phyloP scores from a whole-genome alignment of 1,284 basidiomycete genomes.

The Microbotryum scabiosae region DNA sequence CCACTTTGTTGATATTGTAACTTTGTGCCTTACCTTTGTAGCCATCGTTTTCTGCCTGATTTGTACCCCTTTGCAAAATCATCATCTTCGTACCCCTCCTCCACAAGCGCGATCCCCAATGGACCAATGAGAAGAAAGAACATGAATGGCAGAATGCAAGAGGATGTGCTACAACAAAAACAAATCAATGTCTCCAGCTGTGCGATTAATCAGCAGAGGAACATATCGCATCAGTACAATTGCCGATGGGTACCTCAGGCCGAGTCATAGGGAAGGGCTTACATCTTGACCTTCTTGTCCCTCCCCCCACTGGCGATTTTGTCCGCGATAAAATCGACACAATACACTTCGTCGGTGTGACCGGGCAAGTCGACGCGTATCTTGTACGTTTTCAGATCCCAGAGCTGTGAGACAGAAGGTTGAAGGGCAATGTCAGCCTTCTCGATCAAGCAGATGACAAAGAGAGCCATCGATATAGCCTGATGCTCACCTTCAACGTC shows the following conservation, averaged over 20 bases:
- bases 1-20: no score
- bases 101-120: no score
- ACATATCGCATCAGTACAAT: not conserved
- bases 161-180: not conserved
- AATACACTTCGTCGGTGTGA: conserved; percentile 96
- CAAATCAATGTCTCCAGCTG: conserved; percentile 3
- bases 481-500: conserved; percentile 68
- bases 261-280: conserved; percentile 13
- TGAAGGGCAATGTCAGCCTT: not conserved
- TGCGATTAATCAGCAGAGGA: not conserved
- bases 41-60: no score
- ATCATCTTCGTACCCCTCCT: not conserved
- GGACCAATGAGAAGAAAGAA: not conserved
- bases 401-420: conserved; percentile 52
- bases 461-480: not conserved
- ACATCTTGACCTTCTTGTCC: conserved; percentile 54
- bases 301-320: conserved; percentile 90
- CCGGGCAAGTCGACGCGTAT: conserved; percentile 88
- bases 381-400: conserved; percentile 91
- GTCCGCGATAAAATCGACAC: conserved; percentile 95
- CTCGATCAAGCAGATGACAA: not conserved
- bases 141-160: not conserved
- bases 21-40: no score
- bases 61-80: no score
- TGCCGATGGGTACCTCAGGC: not conserved